These are phyloP conservation scores for Cupressus sempervirens DNA, from an alignment of 75 land plant genomes.

Conservation along the genomic window DNA sequence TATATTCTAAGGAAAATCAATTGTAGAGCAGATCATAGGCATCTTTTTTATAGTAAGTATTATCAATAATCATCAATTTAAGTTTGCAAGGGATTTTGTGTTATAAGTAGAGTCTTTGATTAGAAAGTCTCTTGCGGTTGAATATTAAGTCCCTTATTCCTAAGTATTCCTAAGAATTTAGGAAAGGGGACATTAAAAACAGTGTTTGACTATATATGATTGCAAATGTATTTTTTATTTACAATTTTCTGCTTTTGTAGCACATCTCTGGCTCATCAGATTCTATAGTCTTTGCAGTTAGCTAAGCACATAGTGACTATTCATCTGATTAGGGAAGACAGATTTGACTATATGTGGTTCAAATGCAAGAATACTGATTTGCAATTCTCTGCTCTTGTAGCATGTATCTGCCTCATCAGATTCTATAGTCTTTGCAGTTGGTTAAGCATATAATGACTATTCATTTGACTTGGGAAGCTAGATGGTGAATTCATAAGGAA, in stretches of 20 bases:
- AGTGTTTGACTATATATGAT: too few relatives aligned
- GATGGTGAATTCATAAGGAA: background rate
- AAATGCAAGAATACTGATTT: background rate
- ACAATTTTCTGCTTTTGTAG: background rate
- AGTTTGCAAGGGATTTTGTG: too few relatives aligned
- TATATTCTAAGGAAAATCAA: too few relatives aligned
- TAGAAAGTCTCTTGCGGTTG: too few relatives aligned
- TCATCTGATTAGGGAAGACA: background rate
- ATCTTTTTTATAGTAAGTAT: too few relatives aligned
- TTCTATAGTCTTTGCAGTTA: background rate
- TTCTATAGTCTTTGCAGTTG: background rate
- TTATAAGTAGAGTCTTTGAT: too few relatives aligned
- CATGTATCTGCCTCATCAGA: background rate
- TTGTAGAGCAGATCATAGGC: too few relatives aligned
- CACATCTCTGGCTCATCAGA: background rate
- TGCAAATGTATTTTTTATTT: background rate
- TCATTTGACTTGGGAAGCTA: background rate
- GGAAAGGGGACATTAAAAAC: background rate
- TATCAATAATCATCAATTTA: too few relatives aligned
- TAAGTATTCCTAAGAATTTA: too few relatives aligned
- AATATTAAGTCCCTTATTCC: too few relatives aligned
- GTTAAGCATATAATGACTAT: background rate
- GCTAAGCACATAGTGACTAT: background rate
- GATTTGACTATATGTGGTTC: background rate
- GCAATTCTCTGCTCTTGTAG: background rate